Evolutionary conservation across 1,284 basidiomycete genomes (phyloP), one percentile per base, ranked within the genome.

Genomic region (Chalciporus sp.): DNA sequence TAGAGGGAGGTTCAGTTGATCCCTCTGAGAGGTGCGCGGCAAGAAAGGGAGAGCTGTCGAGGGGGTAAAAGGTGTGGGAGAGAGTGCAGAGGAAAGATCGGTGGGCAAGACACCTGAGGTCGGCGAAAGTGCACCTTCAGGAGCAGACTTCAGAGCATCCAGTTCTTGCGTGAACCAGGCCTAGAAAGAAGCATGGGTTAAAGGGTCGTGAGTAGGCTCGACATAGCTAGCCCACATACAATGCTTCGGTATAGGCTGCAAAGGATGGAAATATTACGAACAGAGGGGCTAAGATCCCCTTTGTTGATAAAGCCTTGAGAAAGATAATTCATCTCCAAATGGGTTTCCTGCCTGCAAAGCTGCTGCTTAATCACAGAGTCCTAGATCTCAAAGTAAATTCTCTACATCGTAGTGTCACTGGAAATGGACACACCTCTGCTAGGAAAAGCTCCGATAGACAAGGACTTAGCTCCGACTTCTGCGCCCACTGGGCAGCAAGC

Each of bases 401-500:
- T 47, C 60, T 51, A 10, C 63, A n/a, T 29, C 3, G 7, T 5
- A 33, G 53, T 9, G 26, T 4, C 41, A 35, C 45, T 14, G 7
- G 9, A 40, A 35, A 39, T 14, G 8, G 71, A 55, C 74, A 62
- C 51, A 83, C 80, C 49, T 72, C 53, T 26, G 64, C 69, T n/a
- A 59, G 74, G 63, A 76, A 78, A 55, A 84, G 76, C 54, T 87
- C 90, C 3, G 79, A 77, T 37, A 98, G 71, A 66, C 87, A 90
- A 20, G 82, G 75, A 29, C 80, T 83, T 26, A 98, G 70, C 58
- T 98, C 95, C 3, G 88, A 80, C 49, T 81, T 79, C 68, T 95
- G 94, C 0, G 93, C 90, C 94, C 92, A 96, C 49, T 86, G 82
- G 1, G 92, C 91, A 2, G 92, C 85, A n/a, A 94, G 66, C 10